These are phyloP conservation scores for Fraxinus cuspidata DNA, from an alignment of 257 asterid genomes.

Conservation along the genomic window DNA sequence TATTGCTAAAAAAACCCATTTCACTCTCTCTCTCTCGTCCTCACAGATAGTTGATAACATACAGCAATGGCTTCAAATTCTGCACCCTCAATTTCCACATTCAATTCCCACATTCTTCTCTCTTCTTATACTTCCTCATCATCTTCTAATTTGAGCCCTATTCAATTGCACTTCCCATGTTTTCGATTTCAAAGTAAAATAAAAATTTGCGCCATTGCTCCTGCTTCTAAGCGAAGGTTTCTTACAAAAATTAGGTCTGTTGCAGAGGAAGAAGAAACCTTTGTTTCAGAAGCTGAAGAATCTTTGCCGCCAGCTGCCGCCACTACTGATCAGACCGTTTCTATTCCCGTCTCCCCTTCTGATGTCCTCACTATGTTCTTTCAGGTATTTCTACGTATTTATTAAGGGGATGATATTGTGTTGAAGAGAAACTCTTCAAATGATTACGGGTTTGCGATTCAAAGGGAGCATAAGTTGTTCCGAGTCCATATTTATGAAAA, in stretches of 20 bases:
- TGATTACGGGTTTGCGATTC: not conserved
- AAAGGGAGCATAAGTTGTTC: not conserved
- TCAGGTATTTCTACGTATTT: constrained; percentile 42
- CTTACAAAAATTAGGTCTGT: constrained; percentile 37
- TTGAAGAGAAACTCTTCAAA: not conserved
- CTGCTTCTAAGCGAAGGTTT: constrained; percentile 18
- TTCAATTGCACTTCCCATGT: constrained; percentile 29
- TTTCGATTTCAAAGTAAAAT: constrained; percentile 23
- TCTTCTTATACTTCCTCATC: constrained; percentile 19
- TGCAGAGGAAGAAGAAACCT: constrained; percentile 51
- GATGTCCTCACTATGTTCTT: constrained; percentile 86
- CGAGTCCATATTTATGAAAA: not conserved
- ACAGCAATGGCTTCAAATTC: constrained; percentile 56
- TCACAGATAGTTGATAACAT: not conserved
- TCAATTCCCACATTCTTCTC: constrained; percentile 22
- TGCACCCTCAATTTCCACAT: constrained; percentile 38
- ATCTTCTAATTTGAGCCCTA: constrained; percentile 19
- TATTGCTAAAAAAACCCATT: not conserved
- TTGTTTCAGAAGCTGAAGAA: constrained; percentile 30
- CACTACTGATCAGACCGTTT: constrained; percentile 59
- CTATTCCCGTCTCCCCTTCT: constrained; percentile 83
- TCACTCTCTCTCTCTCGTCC: not conserved
- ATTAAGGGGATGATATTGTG: too few relatives aligned
- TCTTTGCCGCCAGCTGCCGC: constrained; percentile 25
- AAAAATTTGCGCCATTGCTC: constrained; percentile 26